phyloP scores from a whole-genome alignment of 345 rosid genomes.

The Syzygium aqueum region DNA sequence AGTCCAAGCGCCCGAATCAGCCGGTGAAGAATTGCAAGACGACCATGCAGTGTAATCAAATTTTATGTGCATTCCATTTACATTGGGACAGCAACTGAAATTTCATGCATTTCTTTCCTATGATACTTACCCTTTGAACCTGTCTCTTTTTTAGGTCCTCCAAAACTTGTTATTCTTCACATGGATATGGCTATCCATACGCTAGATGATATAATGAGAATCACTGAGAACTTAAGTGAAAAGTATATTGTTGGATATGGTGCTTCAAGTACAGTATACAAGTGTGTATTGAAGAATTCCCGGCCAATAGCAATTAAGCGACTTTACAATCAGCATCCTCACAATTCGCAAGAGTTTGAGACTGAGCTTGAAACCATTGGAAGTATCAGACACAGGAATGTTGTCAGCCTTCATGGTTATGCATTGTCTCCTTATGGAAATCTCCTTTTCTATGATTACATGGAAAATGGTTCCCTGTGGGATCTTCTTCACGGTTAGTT shows the following conservation, averaged over 20 bases:
- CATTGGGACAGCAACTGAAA: not conserved
- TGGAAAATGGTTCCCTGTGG: constrained; percentile 96
- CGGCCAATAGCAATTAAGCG: constrained; percentile 92
- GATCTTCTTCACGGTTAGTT: constrained; percentile 87
- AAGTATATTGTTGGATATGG: constrained; percentile 79
- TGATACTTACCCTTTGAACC: not conserved
- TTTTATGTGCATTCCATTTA: not conserved
- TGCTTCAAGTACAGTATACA: constrained; percentile 90
- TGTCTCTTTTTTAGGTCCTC: constrained; percentile 35
- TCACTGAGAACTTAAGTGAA: constrained; percentile 71
- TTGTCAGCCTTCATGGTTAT: constrained; percentile 87
- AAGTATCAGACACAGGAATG: constrained; percentile 83
- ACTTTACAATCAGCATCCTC: constrained; percentile 54
- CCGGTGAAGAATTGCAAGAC: constrained; percentile 13
- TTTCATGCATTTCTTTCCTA: not conserved
- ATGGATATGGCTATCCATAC: constrained; percentile 94
- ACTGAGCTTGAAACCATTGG: constrained; percentile 94
- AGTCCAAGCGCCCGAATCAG: constrained; percentile 42
- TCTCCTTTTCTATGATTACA: constrained; percentile 93
- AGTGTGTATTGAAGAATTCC: constrained; percentile 65
- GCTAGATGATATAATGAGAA: constrained; percentile 78
- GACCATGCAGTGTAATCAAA: constrained; percentile 25
- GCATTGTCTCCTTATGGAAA: constrained; percentile 68
- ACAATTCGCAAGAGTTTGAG: constrained; percentile 68
- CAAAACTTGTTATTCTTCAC: constrained; percentile 86